phyloP scores from a whole-genome alignment of 768 basidiomycete species.

The Agrocybe praecox region DNA sequence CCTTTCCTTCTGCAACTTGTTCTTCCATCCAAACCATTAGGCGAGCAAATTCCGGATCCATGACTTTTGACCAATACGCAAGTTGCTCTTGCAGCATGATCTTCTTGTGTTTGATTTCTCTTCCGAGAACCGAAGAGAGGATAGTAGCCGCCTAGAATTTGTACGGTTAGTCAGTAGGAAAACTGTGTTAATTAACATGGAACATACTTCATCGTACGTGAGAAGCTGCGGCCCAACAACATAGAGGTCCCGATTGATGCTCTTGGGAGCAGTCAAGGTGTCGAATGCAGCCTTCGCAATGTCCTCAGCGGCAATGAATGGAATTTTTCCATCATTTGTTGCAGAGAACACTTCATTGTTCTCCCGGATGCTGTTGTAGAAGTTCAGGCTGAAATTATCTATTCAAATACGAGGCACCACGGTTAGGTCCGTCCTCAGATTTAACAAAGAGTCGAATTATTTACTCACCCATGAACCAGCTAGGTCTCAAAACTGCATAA shows the following conservation, averaged over 20 bases:
- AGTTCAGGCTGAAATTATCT: constrained; percentile 31
- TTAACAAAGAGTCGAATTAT: too few relatives aligned
- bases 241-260: constrained; percentile 5
- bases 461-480: constrained; percentile 31
- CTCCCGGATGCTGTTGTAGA: constrained; percentile 20
- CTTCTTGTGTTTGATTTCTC: constrained; percentile 24
- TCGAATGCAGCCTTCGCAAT: constrained; percentile 29
- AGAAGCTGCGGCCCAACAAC: constrained; percentile 11
- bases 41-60: constrained; percentile 10
- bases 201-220: too few relatives aligned
- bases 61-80: background rate
- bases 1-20: constrained; percentile 16
- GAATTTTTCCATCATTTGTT: constrained; percentile 20
- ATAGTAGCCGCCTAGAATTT: constrained; percentile 21
- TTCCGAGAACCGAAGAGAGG: constrained; percentile 22
- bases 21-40: constrained; percentile 12
- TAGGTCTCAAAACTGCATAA: constrained; percentile 27
- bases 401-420: too few relatives aligned
- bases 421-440: too few relatives aligned
- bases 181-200: too few relatives aligned
- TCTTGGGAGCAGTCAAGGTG: constrained; percentile 19
- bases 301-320: constrained; percentile 25
- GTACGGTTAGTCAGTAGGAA: background rate
- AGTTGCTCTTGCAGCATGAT: constrained; percentile 14
- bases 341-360: constrained; percentile 17